These are phyloP conservation scores for Neobulgaria alba DNA, from an alignment of 2,329 filamentous ascomycete species.

Conservation along the genomic window DNA sequence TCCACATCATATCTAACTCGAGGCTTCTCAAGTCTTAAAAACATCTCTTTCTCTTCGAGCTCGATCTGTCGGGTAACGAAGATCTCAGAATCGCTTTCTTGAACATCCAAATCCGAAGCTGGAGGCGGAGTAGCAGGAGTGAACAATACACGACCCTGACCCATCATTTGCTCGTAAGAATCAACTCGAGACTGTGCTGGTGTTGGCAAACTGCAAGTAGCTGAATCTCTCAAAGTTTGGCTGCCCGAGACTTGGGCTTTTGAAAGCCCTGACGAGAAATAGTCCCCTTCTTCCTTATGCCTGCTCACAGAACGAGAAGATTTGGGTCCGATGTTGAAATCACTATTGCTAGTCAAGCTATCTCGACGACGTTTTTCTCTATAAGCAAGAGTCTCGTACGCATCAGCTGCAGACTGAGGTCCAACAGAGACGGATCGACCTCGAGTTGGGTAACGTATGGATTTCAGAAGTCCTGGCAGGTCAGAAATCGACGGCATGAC, in stretches of 20 bases:
- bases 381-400: constrained; percentile 90
- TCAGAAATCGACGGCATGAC: constrained; percentile 86
- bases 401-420: constrained; percentile 91
- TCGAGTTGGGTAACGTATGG: constrained; percentile 68
- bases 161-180: constrained; percentile 68
- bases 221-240: constrained; percentile 32
- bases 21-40: constrained; percentile 73
- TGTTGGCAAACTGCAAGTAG: constrained; percentile 36
- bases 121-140: constrained; percentile 28
- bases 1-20: constrained; percentile 97
- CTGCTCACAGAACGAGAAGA: constrained; percentile 7
- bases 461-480: constrained; percentile 71
- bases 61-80: constrained; percentile 40
- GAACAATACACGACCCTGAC: constrained; percentile 44
- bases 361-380: constrained; percentile 62
- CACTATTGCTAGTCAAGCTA: constrained; percentile 33
- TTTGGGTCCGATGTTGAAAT: constrained; percentile 8
- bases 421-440: constrained; percentile 81
- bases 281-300: background rate
- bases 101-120: constrained; percentile 27
- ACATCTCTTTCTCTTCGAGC: constrained; percentile 66
- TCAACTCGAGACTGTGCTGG: constrained; percentile 40
- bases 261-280: background rate
- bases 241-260: constrained; percentile 32
- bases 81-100: constrained; percentile 29